Evolutionary conservation across 2,329 filamentous ascomycete genomes (phyloP).

Genomic region (Epichloe uncinata): DNA sequence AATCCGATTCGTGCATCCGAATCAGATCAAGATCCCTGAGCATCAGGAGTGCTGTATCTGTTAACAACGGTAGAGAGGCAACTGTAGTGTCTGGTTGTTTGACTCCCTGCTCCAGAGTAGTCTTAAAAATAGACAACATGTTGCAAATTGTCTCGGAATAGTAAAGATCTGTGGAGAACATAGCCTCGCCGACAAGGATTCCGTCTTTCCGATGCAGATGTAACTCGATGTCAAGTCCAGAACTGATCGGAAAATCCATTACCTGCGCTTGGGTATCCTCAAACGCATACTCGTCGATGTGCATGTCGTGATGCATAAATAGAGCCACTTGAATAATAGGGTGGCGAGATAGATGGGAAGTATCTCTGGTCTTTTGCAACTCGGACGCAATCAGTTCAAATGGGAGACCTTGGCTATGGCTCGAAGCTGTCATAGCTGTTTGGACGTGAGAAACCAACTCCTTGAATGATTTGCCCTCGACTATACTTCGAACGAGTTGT

Average conservation of each 20-base stretch:
- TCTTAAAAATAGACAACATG: background rate
- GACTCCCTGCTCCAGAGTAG: background rate
- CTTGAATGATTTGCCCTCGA: background rate
- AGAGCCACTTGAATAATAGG: background rate
- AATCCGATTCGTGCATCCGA: background rate
- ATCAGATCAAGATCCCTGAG: background rate
- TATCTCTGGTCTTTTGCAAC: background rate
- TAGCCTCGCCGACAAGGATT: background rate
- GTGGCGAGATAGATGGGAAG: background rate
- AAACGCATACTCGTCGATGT: background rate
- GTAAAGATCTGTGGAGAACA: background rate
- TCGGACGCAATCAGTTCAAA: background rate
- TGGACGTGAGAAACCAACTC: background rate
- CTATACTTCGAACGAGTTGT: slow-evolving; percentile 9
- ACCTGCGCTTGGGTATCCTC: background rate
- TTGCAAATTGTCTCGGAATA: background rate
- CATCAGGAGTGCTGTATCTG: background rate
- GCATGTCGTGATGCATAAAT: background rate
- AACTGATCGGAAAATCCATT: background rate
- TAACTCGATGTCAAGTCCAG: background rate
- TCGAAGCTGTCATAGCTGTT: background rate
- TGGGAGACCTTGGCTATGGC: background rate
- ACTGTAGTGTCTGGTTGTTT: background rate
- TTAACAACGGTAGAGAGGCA: background rate
- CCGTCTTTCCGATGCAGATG: background rate